Base-by-base conservation (phyloP, 2,329 filamentous ascomycete genomes). In the Pseudonectria buxi region DNA sequence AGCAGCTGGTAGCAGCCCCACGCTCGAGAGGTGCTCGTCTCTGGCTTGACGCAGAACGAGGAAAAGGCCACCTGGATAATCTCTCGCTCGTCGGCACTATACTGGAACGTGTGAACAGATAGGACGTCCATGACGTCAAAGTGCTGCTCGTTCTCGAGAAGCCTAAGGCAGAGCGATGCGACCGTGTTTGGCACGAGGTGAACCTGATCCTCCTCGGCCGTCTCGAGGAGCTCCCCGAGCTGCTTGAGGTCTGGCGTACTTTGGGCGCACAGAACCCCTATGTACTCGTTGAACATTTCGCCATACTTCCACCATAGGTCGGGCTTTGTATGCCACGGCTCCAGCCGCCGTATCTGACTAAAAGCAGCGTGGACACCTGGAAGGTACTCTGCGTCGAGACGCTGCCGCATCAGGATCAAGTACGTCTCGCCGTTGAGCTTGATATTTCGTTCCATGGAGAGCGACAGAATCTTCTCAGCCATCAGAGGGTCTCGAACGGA, bases 121-220 rank as follows among this genome's bases (percentile, higher is more conserved):
- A 96, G 72, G 0, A 94, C 73, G 54, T 94, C 86, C 43, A 87
- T 82, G 4, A 87, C 79, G 42, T 94, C 87, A 44, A 81, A 78
- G 28, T 80, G 72, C 54, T 94, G 85, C 50, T 86, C 83, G 27
- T 83, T 78, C 41, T 76, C 72, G 10, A 95, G 71, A 47, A 94
- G 83, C 28, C 83, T 68, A 29, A 81, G 68, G 40, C 81, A 83
- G n/a, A 95, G 68, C 1, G 76, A 72, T 6, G 81, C 77, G 1
- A 92, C 76, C 0, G 88, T 94, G 28, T 80, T 72, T 0, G 88
- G 77, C 25, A 85, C 81, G 11, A 95, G 71, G 2, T 72, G 74
- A 7, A 78, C 75, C 36, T 79, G 71, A 10, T 79, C 76, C 50
- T 87, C 77, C 39, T 88, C 81, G 3, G 94, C 65, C 30, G 83